These are phyloP conservation scores for Dryas octopetala DNA, from an alignment of 306 rosid species.

Conservation along the genomic window DNA sequence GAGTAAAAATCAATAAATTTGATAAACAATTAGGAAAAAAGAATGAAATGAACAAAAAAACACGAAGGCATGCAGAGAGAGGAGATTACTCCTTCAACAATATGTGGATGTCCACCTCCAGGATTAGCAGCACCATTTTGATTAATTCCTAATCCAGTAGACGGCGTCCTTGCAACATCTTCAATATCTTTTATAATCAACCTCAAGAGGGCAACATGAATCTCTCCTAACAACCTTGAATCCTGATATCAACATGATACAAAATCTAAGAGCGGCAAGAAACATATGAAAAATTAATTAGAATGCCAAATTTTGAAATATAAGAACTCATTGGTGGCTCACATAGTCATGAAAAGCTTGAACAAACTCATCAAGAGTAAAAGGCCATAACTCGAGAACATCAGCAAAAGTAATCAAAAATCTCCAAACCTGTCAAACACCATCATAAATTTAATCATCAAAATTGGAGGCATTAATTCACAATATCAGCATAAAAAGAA, in stretches of 20 bases:
- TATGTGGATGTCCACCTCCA: slow-evolving; percentile 97
- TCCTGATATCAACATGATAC: slow-evolving; percentile 59
- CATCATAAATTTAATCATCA: slow-evolving; percentile 22
- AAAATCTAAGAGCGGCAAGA: slow-evolving; percentile 16
- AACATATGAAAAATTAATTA: slow-evolving; percentile 9
- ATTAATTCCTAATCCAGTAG: slow-evolving; percentile 73
- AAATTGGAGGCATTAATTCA: slow-evolving; percentile 22
- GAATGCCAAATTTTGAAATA: slow-evolving; percentile 25
- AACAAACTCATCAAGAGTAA: slow-evolving; percentile 92
- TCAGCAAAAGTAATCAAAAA: slow-evolving; percentile 93
- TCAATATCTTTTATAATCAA: slow-evolving; percentile 91
- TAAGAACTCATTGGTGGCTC: slow-evolving; percentile 37
- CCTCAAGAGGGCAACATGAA: slow-evolving; percentile 83
- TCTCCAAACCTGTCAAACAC: slow-evolving; percentile 83
- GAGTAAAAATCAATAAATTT: slow-evolving; percentile 23
- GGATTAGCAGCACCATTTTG: slow-evolving; percentile 92
- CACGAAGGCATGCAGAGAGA: neutral
- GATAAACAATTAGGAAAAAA: slow-evolving; percentile 8
- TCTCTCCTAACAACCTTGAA: slow-evolving; percentile 93
- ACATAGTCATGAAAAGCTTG: slow-evolving; percentile 97
- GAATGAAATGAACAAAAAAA: neutral
- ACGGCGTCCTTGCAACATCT: slow-evolving; percentile 98
- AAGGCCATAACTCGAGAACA: slow-evolving; percentile 92
- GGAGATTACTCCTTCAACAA: slow-evolving; percentile 90
- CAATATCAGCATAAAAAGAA: slow-evolving; percentile 5